Percentiles rank a stretch among this genome's conserved stretches.
phyloP scores from a whole-genome alignment of 805 yeast species.

The Ogataea haglerorum region DNA sequence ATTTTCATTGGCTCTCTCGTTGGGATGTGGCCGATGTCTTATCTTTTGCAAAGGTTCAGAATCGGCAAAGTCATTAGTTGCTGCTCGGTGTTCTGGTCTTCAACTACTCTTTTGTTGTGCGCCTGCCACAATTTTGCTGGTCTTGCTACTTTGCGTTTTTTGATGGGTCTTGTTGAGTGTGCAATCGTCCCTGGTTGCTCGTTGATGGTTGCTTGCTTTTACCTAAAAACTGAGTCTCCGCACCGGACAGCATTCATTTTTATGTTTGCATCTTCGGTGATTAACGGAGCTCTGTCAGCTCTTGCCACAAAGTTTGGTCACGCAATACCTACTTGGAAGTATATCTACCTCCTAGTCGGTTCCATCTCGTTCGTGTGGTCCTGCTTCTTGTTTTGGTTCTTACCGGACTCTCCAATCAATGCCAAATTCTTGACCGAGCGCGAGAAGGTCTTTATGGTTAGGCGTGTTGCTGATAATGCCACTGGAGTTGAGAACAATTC shows the following conservation, averaged over 20 bases:
- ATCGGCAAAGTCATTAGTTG: conserved; percentile 36
- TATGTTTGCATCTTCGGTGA: conserved; percentile 38
- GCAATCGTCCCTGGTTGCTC: conserved; percentile 53
- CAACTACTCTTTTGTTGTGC: conserved; percentile 41
- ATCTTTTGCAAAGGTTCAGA: conserved; percentile 40
- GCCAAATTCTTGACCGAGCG: conserved; percentile 38
- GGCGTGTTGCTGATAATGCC: conserved; percentile 21
- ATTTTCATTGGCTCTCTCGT: conserved; percentile 47
- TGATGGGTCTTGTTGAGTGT: conserved; percentile 49
- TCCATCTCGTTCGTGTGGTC: conserved; percentile 53
- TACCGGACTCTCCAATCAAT: conserved; percentile 55
- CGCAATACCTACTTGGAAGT: conserved; percentile 47
- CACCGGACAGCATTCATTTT: conserved; percentile 42
- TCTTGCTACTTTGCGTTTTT: conserved; percentile 41
- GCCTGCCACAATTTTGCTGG: conserved; percentile 42
- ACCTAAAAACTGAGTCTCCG: conserved; percentile 43
- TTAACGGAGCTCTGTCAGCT: conserved; percentile 26
- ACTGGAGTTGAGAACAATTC: conserved; percentile 26
- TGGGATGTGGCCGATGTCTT: conserved; percentile 41
- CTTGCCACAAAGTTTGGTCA: conserved; percentile 27
- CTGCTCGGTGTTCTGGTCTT: conserved; percentile 41
- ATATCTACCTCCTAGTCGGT: conserved; percentile 59
- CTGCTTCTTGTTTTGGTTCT: conserved; percentile 40
- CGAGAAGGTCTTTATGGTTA: conserved; percentile 36
- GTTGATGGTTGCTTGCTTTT: conserved; percentile 52